Conservation (phyloP, 345 rosid genomes). For the Ailanthus altissimus region DNA sequence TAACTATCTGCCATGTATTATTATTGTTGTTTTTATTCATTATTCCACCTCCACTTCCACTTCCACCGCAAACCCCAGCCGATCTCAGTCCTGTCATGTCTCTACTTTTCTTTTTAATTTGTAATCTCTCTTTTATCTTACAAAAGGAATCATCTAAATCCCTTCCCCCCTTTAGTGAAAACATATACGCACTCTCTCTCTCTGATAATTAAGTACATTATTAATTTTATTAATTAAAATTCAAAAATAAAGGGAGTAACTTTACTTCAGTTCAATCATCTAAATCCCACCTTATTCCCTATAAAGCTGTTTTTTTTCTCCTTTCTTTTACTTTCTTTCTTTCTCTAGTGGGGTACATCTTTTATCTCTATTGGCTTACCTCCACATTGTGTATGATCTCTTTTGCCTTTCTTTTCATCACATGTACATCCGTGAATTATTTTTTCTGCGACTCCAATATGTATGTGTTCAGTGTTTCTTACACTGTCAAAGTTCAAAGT, state of each 20-base stretch:
- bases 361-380: constrained; percentile 35
- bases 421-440: constrained; percentile 18
- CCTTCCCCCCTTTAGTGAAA: background rate
- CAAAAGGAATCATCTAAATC: background rate
- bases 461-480: constrained; percentile 7
- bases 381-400: constrained; percentile 39
- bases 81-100: constrained; percentile 47
- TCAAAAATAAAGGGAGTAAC: constrained; percentile 19
- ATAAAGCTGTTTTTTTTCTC: constrained; percentile 44
- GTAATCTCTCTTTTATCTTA: constrained; percentile 5
- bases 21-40: constrained; percentile 30
- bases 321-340: constrained; percentile 18
- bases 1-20: constrained; percentile 54
- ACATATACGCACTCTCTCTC: too few species aligned
- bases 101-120: constrained; percentile 2
- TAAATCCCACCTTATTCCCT: constrained; percentile 52
- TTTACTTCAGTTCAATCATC: constrained; percentile 55
- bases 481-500: constrained; percentile 28
- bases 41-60: constrained; percentile 51
- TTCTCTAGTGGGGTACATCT: constrained; percentile 39
- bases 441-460: constrained; percentile 22
- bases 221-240: background rate
- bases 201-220: background rate
- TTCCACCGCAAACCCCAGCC: constrained; percentile 48
- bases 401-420: constrained; percentile 22